Evolutionary conservation across 73 alveolate genomes (phyloP), one percentile per base, ranked within the genome.

Genomic region (Tetrahymena elliotti): DNA sequence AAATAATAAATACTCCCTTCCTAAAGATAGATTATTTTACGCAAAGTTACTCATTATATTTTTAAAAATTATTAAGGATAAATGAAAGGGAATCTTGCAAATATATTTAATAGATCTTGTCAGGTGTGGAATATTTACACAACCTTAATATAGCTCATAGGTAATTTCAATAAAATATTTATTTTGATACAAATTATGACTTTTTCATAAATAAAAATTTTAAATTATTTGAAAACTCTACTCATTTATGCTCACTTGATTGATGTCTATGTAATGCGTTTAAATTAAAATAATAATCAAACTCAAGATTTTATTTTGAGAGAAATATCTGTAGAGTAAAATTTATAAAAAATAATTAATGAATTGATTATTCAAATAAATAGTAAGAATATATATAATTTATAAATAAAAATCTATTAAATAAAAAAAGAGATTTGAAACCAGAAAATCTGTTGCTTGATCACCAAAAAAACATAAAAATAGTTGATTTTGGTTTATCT

Each of bases 121-220:
- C 98, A 18, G 99, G 99, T 38, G 98, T 98, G 93, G 99, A 98
- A 93, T 98, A 98, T 97, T 92, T 98, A 33, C 99, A 97, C 96
- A 96, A 96, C 92, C 94, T 97, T 52, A 97, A 98, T n/a, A 98
- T 98, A 3, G 97, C 97, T 92, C 99, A 98, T 95, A n/a, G 88
- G 88, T 68, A 68, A 68, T 68, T 7, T 27, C 24, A 68, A 7
- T 68, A 6, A 27, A 84, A 98, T 37, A 27, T n/a, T 68, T 31
- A 68, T 6, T 15, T 15, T n/a, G 31, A 2, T 11, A n/a, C 84
- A 53, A 27, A 53, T 13, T 13, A 53, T 4, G 3, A 20, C 7
- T 2, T 18, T 1, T n/a, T 15, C 3, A 53, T 15, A 20, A 20
- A 4, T 4, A 13, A 10, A 31, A 18, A 24, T 7, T 68, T 68